These are phyloP conservation scores for Pseudogymnoascus sp. DNA, from an alignment of 2,329 filamentous ascomycete genomes.

Conservation along the genomic window DNA sequence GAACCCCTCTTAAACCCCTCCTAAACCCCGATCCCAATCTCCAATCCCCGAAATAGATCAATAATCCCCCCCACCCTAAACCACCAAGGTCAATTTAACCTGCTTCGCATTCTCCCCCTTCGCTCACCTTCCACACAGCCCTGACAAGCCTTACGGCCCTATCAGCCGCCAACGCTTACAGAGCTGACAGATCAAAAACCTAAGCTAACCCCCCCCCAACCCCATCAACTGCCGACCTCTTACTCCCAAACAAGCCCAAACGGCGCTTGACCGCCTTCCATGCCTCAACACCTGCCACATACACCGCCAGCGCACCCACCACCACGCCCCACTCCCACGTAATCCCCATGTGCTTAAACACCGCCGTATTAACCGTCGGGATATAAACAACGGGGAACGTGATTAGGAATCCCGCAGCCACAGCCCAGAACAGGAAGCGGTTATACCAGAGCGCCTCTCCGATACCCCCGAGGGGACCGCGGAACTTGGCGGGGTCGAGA, in stretches of 20 bases:
- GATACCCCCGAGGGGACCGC: slow-evolving; percentile 41
- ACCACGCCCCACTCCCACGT: slow-evolving; percentile 70
- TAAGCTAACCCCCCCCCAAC: not conserved
- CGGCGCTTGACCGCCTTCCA: slow-evolving; percentile 65
- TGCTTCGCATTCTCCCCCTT: not conserved
- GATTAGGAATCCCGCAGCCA: slow-evolving; percentile 52
- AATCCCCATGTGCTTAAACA: slow-evolving; percentile 65
- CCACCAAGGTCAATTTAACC: not conserved
- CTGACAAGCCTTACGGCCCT: not conserved
- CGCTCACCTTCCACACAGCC: not conserved
- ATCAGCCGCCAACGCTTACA: not conserved
- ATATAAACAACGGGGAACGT: slow-evolving; percentile 63
- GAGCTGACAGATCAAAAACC: not conserved
- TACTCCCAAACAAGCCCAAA: not conserved
- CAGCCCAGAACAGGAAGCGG: slow-evolving; percentile 59
- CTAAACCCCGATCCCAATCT: slow-evolving; percentile 1
- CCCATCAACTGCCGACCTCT: not conserved
- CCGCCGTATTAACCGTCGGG: slow-evolving; percentile 56
- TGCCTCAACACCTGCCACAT: slow-evolving; percentile 56
- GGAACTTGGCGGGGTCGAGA: slow-evolving; percentile 52
- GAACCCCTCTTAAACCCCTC: not conserved
- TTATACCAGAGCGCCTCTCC: slow-evolving; percentile 62
- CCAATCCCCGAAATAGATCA: not conserved
- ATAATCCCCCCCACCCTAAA: not conserved
- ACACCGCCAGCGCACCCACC: slow-evolving; percentile 50